These are phyloP conservation scores for Apiotrichum domesticum DNA, from an alignment of 1,284 basidiomycete species.

Conservation along the genomic window DNA sequence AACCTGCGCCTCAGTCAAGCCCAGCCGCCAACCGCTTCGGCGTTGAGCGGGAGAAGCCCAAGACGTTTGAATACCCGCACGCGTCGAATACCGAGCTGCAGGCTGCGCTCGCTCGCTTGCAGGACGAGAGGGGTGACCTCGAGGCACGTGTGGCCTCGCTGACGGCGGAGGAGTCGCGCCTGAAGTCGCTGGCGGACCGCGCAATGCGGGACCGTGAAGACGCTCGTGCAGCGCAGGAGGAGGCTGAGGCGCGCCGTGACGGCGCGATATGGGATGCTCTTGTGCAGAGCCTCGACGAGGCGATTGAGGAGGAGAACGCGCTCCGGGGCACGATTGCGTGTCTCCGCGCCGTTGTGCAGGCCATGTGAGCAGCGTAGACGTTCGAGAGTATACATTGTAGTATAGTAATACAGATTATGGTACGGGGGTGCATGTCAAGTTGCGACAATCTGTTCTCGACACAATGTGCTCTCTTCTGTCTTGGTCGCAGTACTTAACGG, in stretches of 20 bases:
- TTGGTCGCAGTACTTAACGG: no score
- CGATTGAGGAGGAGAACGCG: slow-evolving; percentile 11
- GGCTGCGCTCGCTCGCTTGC: slow-evolving; percentile 4
- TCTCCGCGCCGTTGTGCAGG: neutral
- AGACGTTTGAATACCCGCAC: neutral
- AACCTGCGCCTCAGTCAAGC: neutral
- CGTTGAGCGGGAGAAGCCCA: neutral
- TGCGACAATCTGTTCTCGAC: no score
- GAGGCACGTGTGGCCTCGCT: slow-evolving; percentile 6
- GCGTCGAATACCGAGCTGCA: neutral
- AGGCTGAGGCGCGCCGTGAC: slow-evolving; percentile 4
- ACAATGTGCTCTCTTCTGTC: no score
- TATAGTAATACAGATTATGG: neutral
- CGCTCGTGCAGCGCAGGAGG: slow-evolving; percentile 1
- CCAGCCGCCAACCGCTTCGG: neutral
- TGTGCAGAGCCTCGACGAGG: slow-evolving; percentile 9
- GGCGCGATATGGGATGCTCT: slow-evolving; percentile 10
- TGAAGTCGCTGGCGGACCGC: slow-evolving; percentile 1
- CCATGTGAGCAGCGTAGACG: neutral
- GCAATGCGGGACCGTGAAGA: slow-evolving; percentile 9
- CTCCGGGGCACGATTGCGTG: neutral
- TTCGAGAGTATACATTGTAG: neutral
- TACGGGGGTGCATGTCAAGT: no score
- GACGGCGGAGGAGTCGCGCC: slow-evolving; percentile 5
- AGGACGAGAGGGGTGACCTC: slow-evolving; percentile 4